These are phyloP conservation scores for Spinellus fusiger DNA, from an alignment of 192 early-diverging fungal genomes.

Conservation along the genomic window DNA sequence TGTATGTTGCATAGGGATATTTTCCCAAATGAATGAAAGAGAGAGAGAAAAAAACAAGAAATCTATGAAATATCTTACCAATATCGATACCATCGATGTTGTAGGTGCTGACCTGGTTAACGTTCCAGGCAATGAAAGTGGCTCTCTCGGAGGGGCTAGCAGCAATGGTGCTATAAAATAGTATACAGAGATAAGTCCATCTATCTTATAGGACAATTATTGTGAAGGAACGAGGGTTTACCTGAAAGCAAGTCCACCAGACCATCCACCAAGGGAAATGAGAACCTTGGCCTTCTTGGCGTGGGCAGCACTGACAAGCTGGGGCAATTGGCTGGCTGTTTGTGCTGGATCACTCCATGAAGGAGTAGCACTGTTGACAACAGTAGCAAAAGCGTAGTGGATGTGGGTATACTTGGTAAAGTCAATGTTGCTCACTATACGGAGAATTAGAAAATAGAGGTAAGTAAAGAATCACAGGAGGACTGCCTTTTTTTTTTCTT, in stretches of 20 bases:
- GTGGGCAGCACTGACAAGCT: conserved; percentile 40
- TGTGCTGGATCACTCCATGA: conserved; percentile 24
- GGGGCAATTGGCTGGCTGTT: conserved; percentile 29
- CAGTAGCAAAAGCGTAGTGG: conserved; percentile 58
- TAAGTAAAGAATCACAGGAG: neutral
- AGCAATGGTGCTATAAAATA: conserved; percentile 48
- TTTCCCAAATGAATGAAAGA: neutral
- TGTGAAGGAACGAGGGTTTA: neutral
- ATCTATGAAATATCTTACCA: conserved; percentile 29
- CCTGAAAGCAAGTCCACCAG: conserved; percentile 41
- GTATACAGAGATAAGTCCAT: neutral
- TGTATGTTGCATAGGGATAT: neutral
- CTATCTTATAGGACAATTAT: neutral
- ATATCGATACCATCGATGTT: conserved; percentile 70
- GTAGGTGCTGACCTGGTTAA: conserved; percentile 42
- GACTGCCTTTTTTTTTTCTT: too few relatives aligned
- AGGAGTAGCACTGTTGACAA: conserved; percentile 33
- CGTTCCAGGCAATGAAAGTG: conserved; percentile 44
- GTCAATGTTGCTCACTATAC: conserved; percentile 33
- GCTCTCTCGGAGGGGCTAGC: conserved; percentile 34
- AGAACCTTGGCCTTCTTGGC: conserved; percentile 45
- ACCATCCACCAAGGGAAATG: conserved; percentile 68
- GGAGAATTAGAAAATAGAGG: neutral
- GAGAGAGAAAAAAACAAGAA: neutral
- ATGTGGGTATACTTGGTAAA: conserved; percentile 59